phyloP scores from a whole-genome alignment of 1,284 basidiomycete species.

The Fomitopsis betulina region DNA sequence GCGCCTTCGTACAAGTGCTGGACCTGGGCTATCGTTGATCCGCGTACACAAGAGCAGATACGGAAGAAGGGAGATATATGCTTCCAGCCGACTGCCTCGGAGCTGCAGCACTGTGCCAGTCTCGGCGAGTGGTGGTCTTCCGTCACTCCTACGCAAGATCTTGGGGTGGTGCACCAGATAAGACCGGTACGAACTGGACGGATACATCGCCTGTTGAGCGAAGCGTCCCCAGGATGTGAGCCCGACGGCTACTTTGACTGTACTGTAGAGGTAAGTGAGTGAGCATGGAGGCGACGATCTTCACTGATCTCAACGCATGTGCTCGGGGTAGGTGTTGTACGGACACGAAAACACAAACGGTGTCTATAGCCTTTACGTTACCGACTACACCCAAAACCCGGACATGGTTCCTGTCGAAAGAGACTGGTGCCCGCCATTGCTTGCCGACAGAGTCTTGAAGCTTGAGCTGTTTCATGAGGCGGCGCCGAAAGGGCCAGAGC shows the following conservation, averaged over 20 bases:
- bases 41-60: constrained; percentile 22
- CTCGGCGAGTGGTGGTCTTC: constrained; percentile 52
- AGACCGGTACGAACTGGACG: constrained; percentile 15
- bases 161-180: constrained; percentile 4
- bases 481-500: constrained; percentile 31
- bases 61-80: constrained; percentile 5
- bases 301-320: background rate
- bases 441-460: constrained; percentile 42
- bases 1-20: constrained; percentile 23
- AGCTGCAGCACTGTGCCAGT: constrained; percentile 31
- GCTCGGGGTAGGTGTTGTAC: constrained; percentile 41
- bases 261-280: constrained; percentile 54
- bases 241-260: constrained; percentile 57
- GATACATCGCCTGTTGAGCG: constrained; percentile 47
- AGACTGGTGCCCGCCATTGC: constrained; percentile 42
- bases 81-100: constrained; percentile 21
- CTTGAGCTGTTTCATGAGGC: constrained; percentile 58
- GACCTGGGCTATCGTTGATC: constrained; percentile 27
- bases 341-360: constrained; percentile 30
- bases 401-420: constrained; percentile 28
- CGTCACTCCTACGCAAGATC: constrained; percentile 3
- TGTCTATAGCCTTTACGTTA: constrained; percentile 54
- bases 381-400: constrained; percentile 56
- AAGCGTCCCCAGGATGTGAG: constrained; percentile 38
- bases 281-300: background rate